phyloP scores from a whole-genome alignment of 2,329 filamentous ascomycete genomes.

The Didymellaceae sp. region DNA sequence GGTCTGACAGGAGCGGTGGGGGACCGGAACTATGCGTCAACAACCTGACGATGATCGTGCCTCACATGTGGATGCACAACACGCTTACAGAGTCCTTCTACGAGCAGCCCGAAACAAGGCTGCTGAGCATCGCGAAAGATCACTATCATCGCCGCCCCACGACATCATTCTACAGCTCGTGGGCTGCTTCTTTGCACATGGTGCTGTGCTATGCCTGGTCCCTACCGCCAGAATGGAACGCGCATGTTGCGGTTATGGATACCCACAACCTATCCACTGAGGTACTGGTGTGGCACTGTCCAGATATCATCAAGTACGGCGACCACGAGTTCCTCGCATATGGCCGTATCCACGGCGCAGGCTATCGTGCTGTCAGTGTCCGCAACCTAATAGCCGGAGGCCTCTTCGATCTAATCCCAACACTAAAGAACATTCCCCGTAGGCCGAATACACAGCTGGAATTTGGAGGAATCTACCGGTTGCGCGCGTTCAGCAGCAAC shows the following conservation, averaged over 20 bases:
- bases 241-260: not conserved
- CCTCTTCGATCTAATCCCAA: not conserved
- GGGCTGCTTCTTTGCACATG: not conserved
- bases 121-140: not conserved
- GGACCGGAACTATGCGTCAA: not conserved
- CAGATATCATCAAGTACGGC: not conserved
- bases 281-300: not conserved
- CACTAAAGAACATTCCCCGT: not conserved
- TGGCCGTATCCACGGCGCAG: not conserved
- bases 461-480: not conserved
- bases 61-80: not conserved
- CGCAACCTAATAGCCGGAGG: no score
- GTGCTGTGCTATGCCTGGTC: not conserved
- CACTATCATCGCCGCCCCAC: not conserved
- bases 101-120: not conserved
- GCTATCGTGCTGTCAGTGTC: not conserved
- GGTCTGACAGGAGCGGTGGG: not conserved
- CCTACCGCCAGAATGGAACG: not conserved
- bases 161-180: not conserved
- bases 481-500: not conserved
- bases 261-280: not conserved
- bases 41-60: not conserved
- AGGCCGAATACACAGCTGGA: not conserved
- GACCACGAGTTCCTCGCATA: not conserved
- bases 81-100: not conserved